Conservation (phyloP, 345 rosid genomes). For the Psidium guajava region DNA sequence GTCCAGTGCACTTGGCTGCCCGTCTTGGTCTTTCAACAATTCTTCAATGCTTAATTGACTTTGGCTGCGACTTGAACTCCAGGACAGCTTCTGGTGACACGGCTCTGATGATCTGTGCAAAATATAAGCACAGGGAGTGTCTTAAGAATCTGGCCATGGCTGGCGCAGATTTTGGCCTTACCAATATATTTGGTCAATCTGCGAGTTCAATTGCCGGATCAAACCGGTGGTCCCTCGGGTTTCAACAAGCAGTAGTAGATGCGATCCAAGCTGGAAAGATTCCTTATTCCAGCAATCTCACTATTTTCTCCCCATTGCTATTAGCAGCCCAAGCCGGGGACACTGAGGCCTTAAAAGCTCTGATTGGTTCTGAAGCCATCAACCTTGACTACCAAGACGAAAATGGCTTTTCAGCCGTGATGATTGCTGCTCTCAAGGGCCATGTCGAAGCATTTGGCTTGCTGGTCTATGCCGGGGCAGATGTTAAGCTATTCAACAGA, state of each 20-base stretch:
- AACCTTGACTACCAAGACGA: slow-evolving; percentile 70
- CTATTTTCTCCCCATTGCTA: slow-evolving; percentile 55
- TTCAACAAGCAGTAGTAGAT: slow-evolving; percentile 51
- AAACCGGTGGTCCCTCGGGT: slow-evolving; percentile 56
- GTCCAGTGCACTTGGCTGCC: slow-evolving; percentile 79
- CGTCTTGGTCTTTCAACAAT: slow-evolving; percentile 45
- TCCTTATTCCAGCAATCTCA: slow-evolving; percentile 44
- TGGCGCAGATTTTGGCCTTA: slow-evolving; percentile 80
- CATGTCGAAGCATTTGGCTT: slow-evolving; percentile 66
- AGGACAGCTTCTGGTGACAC: slow-evolving; percentile 69
- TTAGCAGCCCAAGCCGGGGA: slow-evolving; percentile 67
- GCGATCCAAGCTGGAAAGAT: slow-evolving; percentile 41
- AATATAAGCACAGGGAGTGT: slow-evolving; percentile 48
- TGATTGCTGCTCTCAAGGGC: slow-evolving; percentile 77
- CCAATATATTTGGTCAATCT: slow-evolving; percentile 41
- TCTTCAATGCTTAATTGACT: slow-evolving; percentile 43
- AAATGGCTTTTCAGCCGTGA: slow-evolving; percentile 77
- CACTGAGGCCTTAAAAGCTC: slow-evolving; percentile 40
- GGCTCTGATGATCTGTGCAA: slow-evolving; percentile 60
- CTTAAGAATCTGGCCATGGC: slow-evolving; percentile 49
- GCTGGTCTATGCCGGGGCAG: slow-evolving; percentile 80
- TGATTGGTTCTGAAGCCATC: slow-evolving; percentile 27
- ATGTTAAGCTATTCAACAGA: slow-evolving; percentile 66
- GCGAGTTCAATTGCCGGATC: slow-evolving; percentile 38
- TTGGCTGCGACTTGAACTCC: slow-evolving; percentile 63